Evolutionary conservation across 331 rosid species (phyloP), one percentile per base, ranked within the genome.

Genomic region (Arachis monticola): DNA sequence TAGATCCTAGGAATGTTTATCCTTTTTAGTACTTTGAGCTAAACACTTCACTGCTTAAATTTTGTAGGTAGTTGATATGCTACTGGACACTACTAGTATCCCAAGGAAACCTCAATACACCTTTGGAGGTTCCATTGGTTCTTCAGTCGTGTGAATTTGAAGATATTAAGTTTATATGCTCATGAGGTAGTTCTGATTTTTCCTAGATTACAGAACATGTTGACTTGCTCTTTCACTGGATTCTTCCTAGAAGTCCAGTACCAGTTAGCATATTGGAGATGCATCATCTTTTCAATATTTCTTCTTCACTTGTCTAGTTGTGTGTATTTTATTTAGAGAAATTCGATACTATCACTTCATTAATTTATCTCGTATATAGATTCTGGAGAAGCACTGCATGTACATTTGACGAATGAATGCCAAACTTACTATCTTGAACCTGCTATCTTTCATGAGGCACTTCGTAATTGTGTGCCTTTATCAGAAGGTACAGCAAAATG

Each of bases 91-190:
- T 22, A 52, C 73, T 48, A 87, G 69, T 69, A 82, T 68, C 38
- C 85, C 81, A 55, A 94, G 93, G 85, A 94, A 94, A 81, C 98
- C 98, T 56, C 98, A 94, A 65, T 94, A 91, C 40, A 14, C 32
- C 44, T 64, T 77, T 93, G 31, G 97, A 94, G 84, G 71, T 80
- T 83, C 97, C 98, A 0, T 77, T 94, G 93, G 92, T 91, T 83
- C 94, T 93, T 78, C 91, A 78, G 60, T 89, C 94, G 66, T 93
- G 98, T 83, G 96, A 91, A 81, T 93, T 91, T 83, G 92, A 88
- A 67, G 82, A 82, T 79, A 70, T 89, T 38, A 22, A 22, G 27
- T 22, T 22, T 22, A 22, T 22, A 22, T 22, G 27, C 27, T 22
- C 27, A 22, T 22, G 80, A 87, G 67, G 97, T 93, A 89, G 74